Percentiles rank a stretch among this genome's conserved stretches.
Conservation (phyloP, 164 flowering plant genomes). For the Akebia trifoliata region DNA sequence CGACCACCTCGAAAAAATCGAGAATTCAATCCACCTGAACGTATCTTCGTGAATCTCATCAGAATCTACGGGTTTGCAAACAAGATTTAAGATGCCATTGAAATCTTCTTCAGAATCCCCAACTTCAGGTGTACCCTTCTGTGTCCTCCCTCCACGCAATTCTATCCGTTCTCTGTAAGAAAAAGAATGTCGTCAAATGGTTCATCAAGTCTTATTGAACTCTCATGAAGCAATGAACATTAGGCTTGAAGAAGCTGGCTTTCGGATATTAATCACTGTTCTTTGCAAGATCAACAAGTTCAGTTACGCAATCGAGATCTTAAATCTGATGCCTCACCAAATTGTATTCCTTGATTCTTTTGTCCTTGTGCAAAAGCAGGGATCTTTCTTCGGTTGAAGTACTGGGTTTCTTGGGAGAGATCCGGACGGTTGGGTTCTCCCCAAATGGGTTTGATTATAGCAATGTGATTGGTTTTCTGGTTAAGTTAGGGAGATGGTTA, state of each 20-base stretch:
- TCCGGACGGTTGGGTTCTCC: slow-evolving; percentile 44
- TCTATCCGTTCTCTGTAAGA: slow-evolving; percentile 40
- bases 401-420: slow-evolving; percentile 37
- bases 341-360: slow-evolving; percentile 43
- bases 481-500: slow-evolving; percentile 31
- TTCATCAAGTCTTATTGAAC: slow-evolving; percentile 44
- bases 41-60: slow-evolving; percentile 47
- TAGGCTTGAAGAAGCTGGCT: slow-evolving; percentile 57
- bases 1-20: slow-evolving; percentile 40
- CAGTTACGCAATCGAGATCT: slow-evolving; percentile 45
- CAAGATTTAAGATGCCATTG: slow-evolving; percentile 45
- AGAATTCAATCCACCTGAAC: slow-evolving; percentile 57
- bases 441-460: slow-evolving; percentile 37
- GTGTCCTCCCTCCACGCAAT: slow-evolving; percentile 48
- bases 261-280: slow-evolving; percentile 39
- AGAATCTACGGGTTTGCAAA: slow-evolving; percentile 29
- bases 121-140: slow-evolving; percentile 65
- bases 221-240: slow-evolving; percentile 45
- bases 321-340: slow-evolving; percentile 33
- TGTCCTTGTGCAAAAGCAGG: slow-evolving; percentile 34
- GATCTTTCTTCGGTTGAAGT: slow-evolving; percentile 27
- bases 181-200: slow-evolving; percentile 30
- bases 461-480: slow-evolving; percentile 52
- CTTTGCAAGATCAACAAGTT: slow-evolving; percentile 55
- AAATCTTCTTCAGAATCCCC: slow-evolving; percentile 52